Base-by-base conservation (phyloP, 495 filamentous ascomycete genomes). In the Opeltia flavorubescens region DNA sequence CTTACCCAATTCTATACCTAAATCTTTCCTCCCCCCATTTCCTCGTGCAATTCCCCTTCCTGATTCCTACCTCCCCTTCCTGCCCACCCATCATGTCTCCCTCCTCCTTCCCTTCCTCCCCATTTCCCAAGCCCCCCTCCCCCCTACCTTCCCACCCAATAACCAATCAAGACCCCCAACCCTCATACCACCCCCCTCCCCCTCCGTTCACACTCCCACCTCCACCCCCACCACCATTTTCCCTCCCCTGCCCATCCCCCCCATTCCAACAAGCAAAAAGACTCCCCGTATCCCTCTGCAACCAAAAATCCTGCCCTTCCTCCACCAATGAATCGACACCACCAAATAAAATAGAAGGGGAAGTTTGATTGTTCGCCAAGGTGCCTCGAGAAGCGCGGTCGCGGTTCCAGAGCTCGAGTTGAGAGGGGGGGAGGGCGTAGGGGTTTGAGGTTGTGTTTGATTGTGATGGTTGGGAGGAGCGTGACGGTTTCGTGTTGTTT, bases 231-330 rank as follows among this genome's bases (percentile, higher is more conserved):
- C 36, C 36, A 6, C 36, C 36, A 17, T 24, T 15, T 17, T 15
- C 13, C 6, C 36, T 17, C 36, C 36, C 25, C 27, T 49, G 23
- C 26, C 23, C 26, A 24, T 43, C 53, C 43, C 50, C n/a, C 23
- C 54, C 44, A 34, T 43, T 52, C 74, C 74, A 77, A 40, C 62
- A 66, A 17, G 68, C 71, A 43, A 71, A 63, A 27, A 71, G 51
- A 3, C 56, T 56, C 15, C 59, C 62, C 15, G 72, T 62, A 49
- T 76, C 72, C 4, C 62, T 61, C 12, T 41, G 38, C 41, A 70
- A 56, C 74, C 73, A 77, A 73, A 71, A 78, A 38, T 76, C 67
- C 41, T 74, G 74, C 46, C 68, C 74, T 28, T 73, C 67, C 46
- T 73, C 66, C 4, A 76, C 67, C 17, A 74, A 50, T 11, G 65